A percentile compares a stretch with the other conserved stretches of the same genome.
These are phyloP conservation scores for Capsicum baccatum DNA, from an alignment of 257 asterid species.

Conservation along the genomic window DNA sequence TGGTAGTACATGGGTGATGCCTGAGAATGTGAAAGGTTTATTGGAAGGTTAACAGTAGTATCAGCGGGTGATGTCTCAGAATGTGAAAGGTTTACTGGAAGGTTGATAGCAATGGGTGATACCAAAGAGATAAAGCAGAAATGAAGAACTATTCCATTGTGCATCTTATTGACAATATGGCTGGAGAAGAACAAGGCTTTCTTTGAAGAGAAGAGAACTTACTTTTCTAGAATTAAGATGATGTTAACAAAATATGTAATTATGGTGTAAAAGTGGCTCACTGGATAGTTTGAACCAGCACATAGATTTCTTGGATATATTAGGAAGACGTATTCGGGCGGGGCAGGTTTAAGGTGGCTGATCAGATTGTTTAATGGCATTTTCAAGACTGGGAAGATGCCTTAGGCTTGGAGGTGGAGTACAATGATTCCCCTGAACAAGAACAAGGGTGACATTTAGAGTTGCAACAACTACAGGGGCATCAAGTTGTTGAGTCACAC, in stretches of 20 bases:
- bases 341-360: too few species aligned
- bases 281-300: neutral
- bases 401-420: too few species aligned
- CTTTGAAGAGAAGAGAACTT: neutral
- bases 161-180: neutral
- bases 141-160: neutral
- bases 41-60: neutral
- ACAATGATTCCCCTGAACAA: too few species aligned
- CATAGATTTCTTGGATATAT: neutral
- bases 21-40: neutral
- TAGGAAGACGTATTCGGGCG: neutral
- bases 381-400: too few species aligned
- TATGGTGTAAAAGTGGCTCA: neutral
- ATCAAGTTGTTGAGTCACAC: too few species aligned
- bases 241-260: neutral
- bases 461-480: too few species aligned
- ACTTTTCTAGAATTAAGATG: neutral
- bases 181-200: neutral
- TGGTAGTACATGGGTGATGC: neutral
- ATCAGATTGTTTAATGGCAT: too few species aligned
- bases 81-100: neutral
- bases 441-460: too few species aligned
- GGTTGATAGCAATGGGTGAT: neutral
- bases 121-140: neutral
- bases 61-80: neutral